Evolutionary conservation across 495 filamentous ascomycete species (phyloP).

Genomic region (Annulohypoxylon maeteangense): DNA sequence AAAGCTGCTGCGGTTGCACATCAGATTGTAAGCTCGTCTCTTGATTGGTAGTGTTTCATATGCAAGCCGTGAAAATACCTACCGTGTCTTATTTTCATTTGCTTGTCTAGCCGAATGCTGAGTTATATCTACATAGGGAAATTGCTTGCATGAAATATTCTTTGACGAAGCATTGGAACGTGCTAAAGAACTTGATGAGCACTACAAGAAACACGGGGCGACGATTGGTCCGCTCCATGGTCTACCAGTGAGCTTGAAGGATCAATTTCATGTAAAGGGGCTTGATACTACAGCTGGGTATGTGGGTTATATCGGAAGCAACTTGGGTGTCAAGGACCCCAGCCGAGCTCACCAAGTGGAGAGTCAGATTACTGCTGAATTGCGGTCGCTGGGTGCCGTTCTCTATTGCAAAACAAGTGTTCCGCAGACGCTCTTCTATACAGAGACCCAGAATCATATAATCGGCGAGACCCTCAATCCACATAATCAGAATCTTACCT

Average conservation of each 20-base stretch:
- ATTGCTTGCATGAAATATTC: conserved; percentile 74
- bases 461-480: conserved; percentile 75
- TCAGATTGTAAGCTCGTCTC: conserved; percentile 57
- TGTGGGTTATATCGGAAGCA: conserved; percentile 53
- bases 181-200: conserved; percentile 68
- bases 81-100: background rate
- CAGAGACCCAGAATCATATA: conserved; percentile 70
- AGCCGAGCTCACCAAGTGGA: conserved; percentile 58
- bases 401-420: conserved; percentile 74
- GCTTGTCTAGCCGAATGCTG: background rate
- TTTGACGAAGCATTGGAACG: conserved; percentile 68
- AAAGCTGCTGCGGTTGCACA: conserved; percentile 69
- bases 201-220: conserved; percentile 56
- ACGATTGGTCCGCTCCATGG: conserved; percentile 73
- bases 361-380: conserved; percentile 54
- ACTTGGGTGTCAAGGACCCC: conserved; percentile 65
- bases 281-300: conserved; percentile 58
- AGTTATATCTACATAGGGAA: conserved; percentile 39
- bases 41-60: background rate
- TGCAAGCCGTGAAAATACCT: no score
- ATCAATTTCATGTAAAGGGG: conserved; percentile 71
- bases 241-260: conserved; percentile 73
- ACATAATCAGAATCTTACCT: conserved; percentile 64
- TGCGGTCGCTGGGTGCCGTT: conserved; percentile 61
- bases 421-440: conserved; percentile 65